Base-by-base conservation (phyloP, 768 basidiomycete species). In the Aureoboletus auriporus region DNA sequence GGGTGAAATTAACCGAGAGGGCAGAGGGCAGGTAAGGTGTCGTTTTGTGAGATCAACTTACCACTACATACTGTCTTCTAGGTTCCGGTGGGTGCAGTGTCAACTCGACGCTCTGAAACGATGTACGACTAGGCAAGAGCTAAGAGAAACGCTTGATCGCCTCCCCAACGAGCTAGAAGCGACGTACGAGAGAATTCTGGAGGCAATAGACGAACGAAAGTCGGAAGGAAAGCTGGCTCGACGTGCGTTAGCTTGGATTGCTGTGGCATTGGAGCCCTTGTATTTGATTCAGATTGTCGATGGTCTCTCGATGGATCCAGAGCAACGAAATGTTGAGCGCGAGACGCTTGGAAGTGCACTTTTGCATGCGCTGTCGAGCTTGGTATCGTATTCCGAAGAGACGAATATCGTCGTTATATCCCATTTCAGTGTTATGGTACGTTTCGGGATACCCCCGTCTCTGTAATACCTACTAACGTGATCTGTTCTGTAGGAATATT, bases 11-110 rank as follows among this genome's bases (percentile, higher is more conserved):
- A 35, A 33, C 0, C 6, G 27, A 40, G 30, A 40, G n/a, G 14
- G 49, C 49, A 6, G 38, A 40, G 26, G 43, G 49, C 13, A 50
- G 42, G 49, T 50, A 23, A 40, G 37, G 12, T 4, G 12, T 16
- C 26, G 8, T 29, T 13, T 42, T 6, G 1, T 27, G 1, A 11
- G 16, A 1, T 34, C 5, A 7, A 1, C 34, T 48, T 17, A 47
- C 3, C 3, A 23, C 20, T 23, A 23, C 20, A 13, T 33, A 12
- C 16, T 8, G 1, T 6, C 5, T 3, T 3, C 20, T n/a, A 50
- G 49, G 17, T 50, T 50, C 7, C 49, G 49, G 1, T 50, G 49
- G 49, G 33, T 46, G 13, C 49, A 46, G 17, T 50, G 49, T 6
- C 50, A 51, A 17, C 14, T 51, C 1, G 45, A 51, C 31, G 26